Evolutionary conservation across 2,329 filamentous ascomycete species (phyloP).

Genomic region (Aspergillus intermedius): DNA sequence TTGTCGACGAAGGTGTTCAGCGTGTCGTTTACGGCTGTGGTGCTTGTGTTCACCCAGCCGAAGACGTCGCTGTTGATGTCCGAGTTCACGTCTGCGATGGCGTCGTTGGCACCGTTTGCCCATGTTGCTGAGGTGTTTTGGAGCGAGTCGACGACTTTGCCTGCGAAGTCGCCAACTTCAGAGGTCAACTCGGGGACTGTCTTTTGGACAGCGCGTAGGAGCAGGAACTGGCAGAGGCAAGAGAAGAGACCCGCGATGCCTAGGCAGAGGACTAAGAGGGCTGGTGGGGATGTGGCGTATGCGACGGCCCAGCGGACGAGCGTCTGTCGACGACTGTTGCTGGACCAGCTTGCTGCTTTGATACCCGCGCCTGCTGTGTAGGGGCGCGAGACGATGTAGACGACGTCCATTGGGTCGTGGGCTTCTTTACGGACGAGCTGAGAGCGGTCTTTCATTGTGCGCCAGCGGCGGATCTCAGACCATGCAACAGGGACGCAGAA

Average conservation of each 20-base stretch:
- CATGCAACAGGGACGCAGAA: conserved; percentile 74
- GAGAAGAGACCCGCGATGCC: conserved; percentile 75
- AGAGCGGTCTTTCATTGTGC: conserved; percentile 63
- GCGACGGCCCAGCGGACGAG: conserved; percentile 76
- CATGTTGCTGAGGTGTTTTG: conserved; percentile 68
- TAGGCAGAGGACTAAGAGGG: conserved; percentile 78
- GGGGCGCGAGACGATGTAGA: conserved; percentile 80
- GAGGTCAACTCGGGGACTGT: conserved; percentile 68
- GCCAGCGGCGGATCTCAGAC: conserved; percentile 72
- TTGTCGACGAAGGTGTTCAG: conserved; percentile 73
- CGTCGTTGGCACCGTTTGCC: conserved; percentile 68
- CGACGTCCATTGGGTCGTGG: conserved; percentile 76
- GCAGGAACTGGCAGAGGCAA: conserved; percentile 72
- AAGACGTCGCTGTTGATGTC: conserved; percentile 81
- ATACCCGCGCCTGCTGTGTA: conserved; percentile 67
- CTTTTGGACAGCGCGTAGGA: conserved; percentile 67
- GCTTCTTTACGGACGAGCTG: conserved; percentile 58
- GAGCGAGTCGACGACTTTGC: conserved; percentile 66
- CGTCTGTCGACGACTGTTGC: conserved; percentile 58
- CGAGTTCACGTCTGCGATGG: conserved; percentile 57
- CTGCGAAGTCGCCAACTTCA: conserved; percentile 72
- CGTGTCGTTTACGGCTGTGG: conserved; percentile 74
- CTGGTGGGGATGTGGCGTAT: conserved; percentile 77
- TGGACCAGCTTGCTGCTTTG: conserved; percentile 59
- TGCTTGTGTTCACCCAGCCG: conserved; percentile 79